phyloP scores from a whole-genome alignment of 805 yeast genomes.

The Candida silvatica region DNA sequence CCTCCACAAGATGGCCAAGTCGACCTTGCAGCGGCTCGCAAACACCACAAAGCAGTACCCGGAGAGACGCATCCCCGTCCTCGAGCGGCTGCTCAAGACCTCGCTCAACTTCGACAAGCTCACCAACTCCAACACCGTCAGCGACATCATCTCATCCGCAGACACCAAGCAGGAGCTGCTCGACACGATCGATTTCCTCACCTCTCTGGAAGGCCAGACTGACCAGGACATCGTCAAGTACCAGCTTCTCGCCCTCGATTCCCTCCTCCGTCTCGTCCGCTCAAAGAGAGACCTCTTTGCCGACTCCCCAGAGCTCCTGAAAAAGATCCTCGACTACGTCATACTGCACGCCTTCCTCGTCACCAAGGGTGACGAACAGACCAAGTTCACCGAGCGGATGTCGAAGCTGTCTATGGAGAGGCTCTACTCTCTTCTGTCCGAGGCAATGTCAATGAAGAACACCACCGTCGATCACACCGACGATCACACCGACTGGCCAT shows the following conservation, averaged over 20 bases:
- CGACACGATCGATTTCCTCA: conserved; percentile 8
- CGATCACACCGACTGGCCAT: conserved; percentile 9
- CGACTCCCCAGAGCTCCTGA: conserved; percentile 5
- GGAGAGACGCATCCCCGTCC: conserved; percentile 20
- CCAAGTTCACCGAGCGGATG: conserved; percentile 12
- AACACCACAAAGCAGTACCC: conserved; percentile 29
- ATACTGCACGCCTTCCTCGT: conserved; percentile 17
- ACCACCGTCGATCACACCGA: background rate
- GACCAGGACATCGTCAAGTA: conserved; percentile 15
- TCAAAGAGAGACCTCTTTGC: conserved; percentile 13
- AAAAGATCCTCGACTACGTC: conserved; percentile 14
- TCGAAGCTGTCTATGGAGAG: conserved; percentile 47
- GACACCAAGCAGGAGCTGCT: conserved; percentile 6
- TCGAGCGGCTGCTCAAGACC: conserved; percentile 35
- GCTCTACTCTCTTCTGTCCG: conserved; percentile 56
- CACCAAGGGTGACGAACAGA: conserved; percentile 1
- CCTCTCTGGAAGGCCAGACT: conserved; percentile 8
- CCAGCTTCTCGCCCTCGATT: conserved; percentile 18
- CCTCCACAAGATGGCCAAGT: conserved; percentile 58
- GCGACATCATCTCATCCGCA: conserved; percentile 25
- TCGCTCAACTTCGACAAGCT: conserved; percentile 66
- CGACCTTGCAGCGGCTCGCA: conserved; percentile 36
- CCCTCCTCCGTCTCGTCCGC: conserved; percentile 22
- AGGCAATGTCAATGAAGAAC: conserved; percentile 11
- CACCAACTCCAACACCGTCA: conserved; percentile 64